Percentiles rank a stretch among this genome's conserved stretches.
Conservation (phyloP, 768 basidiomycete genomes). For the Suillus paluster region DNA sequence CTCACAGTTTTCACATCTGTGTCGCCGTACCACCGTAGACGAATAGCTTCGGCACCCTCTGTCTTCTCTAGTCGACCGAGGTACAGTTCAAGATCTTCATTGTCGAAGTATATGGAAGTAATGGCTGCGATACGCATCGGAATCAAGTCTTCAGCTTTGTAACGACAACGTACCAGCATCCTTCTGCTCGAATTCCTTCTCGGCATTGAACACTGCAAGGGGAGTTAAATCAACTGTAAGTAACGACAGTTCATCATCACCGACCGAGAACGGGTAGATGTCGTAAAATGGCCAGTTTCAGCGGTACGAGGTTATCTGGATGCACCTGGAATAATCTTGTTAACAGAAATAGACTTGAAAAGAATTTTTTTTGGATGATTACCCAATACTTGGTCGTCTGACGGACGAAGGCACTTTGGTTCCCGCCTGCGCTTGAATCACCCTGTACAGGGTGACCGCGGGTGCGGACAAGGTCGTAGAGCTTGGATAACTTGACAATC, state of each 20-base stretch:
- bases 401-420: conserved; percentile 95
- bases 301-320: conserved; percentile 90
- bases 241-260: conserved; percentile 20
- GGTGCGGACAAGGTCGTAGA: conserved; percentile 95
- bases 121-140: conserved; percentile 60
- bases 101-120: conserved; percentile 97
- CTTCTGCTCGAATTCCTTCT: conserved; percentile 88
- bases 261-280: conserved; percentile 92
- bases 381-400: conserved; percentile 99
- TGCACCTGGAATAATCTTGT: conserved; percentile 57
- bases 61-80: conserved; percentile 98
- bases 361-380: conserved; percentile 20
- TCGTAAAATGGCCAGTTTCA: conserved; percentile 91
- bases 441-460: conserved; percentile 94
- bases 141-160: neutral
- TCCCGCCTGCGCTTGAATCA: conserved; percentile 92
- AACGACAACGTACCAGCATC: conserved; percentile 63
- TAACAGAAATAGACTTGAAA: neutral
- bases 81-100: conserved; percentile 93
- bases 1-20: conserved; percentile 76
- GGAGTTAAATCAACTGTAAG: conserved; percentile 11
- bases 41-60: conserved; percentile 96
- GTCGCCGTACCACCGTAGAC: conserved; percentile 97
- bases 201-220: conserved; percentile 83
- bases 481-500: conserved; percentile 92